Evolutionary conservation across 257 asterid species (phyloP).

Genomic region (Scutellaria baicalensis): DNA sequence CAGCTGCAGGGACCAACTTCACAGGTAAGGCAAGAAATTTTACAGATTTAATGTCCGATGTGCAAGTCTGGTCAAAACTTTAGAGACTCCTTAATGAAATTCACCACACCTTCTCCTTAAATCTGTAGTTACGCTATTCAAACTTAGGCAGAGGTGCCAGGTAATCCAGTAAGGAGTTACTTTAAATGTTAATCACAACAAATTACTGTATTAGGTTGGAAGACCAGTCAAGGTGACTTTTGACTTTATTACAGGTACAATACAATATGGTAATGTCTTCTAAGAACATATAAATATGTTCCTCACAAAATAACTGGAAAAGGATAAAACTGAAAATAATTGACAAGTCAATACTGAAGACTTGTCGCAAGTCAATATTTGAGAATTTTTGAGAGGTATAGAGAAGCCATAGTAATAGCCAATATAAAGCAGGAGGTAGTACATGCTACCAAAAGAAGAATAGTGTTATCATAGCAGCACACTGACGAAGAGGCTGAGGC

Average conservation of each 20-base stretch:
- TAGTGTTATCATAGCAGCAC: slow-evolving; percentile 1
- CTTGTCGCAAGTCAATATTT: slow-evolving; percentile 1
- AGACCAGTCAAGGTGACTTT: slow-evolving; percentile 1
- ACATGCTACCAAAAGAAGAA: slow-evolving; percentile 9
- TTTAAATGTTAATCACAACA: background rate
- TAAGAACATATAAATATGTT: background rate
- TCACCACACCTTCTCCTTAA: background rate
- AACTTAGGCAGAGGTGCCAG: background rate
- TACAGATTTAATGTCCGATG: background rate
- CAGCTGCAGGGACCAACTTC: background rate
- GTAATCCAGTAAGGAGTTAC: background rate
- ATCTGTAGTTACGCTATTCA: background rate
- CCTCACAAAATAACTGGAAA: background rate
- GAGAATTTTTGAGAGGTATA: background rate
- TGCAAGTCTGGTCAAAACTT: background rate
- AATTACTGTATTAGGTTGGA: slow-evolving; percentile 3
- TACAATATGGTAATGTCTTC: background rate
- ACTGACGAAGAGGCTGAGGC: background rate
- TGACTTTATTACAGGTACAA: background rate
- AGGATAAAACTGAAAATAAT: background rate
- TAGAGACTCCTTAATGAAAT: background rate
- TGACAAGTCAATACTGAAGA: background rate
- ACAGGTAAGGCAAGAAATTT: background rate
- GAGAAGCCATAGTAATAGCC: background rate
- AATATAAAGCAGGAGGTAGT: slow-evolving; percentile 4